Evolutionary conservation across 2,329 filamentous ascomycete genomes (phyloP).

Genomic region (Sarocladium strictum): DNA sequence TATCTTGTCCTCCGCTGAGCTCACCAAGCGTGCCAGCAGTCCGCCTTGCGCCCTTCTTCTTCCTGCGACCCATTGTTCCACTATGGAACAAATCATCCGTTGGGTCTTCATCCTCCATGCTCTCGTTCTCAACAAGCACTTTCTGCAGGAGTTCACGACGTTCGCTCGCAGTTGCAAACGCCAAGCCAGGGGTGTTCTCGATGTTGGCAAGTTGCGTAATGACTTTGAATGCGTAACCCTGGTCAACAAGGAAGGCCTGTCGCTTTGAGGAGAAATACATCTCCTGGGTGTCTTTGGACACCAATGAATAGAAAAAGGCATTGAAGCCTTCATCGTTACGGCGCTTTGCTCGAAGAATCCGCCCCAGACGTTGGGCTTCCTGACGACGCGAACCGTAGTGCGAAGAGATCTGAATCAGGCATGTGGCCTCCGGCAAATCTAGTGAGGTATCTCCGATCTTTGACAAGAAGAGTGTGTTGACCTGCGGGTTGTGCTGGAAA

Average conservation of each 20-base stretch:
- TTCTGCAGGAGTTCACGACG: conserved; percentile 82
- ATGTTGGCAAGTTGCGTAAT: conserved; percentile 94
- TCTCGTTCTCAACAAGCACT: conserved; percentile 82
- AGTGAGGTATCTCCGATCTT: conserved; percentile 95
- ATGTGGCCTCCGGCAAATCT: conserved; percentile 88
- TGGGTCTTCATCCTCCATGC: conserved; percentile 65
- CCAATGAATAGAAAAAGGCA: conserved; percentile 96
- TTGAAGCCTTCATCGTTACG: conserved; percentile 98
- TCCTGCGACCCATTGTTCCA: conserved; percentile 39
- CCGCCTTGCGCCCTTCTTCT: conserved; percentile 57
- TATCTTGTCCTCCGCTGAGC: conserved; percentile 85
- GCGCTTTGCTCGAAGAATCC: conserved; percentile 90
- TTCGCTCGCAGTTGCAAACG: conserved; percentile 72
- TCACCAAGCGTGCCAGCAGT: conserved; percentile 83
- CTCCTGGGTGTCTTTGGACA: conserved; percentile 94
- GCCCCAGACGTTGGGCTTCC: conserved; percentile 83
- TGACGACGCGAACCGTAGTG: conserved; percentile 92
- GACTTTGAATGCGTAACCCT: conserved; percentile 98
- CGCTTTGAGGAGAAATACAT: conserved; percentile 98
- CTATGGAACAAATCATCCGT: conserved; percentile 35
- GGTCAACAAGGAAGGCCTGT: conserved; percentile 94
- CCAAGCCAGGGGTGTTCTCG: conserved; percentile 73
- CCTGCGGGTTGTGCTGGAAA: conserved; percentile 79
- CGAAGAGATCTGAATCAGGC: conserved; percentile 89
- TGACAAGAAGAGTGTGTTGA: conserved; percentile 87